Evolutionary conservation across 371 early-diverging fungal genomes (phyloP).

Genomic region (Syncephalis plumigaleata): DNA sequence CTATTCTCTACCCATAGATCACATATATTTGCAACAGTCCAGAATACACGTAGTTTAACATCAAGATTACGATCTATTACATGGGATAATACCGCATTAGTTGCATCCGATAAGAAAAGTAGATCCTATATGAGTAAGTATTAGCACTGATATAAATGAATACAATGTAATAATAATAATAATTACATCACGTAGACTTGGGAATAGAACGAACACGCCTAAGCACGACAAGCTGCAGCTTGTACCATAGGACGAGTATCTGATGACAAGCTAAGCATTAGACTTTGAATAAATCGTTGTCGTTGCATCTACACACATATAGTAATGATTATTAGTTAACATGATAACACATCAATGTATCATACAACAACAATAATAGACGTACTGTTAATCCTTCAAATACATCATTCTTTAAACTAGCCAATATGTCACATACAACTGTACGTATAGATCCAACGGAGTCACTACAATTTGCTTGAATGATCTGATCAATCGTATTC

Average conservation of each 20-base stretch:
- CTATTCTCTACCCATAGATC: slow-evolving; percentile 40
- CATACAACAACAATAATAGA: background rate
- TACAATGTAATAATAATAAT: slow-evolving; percentile 7
- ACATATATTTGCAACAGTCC: slow-evolving; percentile 59
- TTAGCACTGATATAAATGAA: slow-evolving; percentile 7
- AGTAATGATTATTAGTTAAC: background rate
- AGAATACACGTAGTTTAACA: slow-evolving; percentile 48
- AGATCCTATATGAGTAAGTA: slow-evolving; percentile 23
- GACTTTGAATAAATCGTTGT: slow-evolving; percentile 23
- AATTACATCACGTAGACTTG: slow-evolving; percentile 25
- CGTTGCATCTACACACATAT: slow-evolving; percentile 17
- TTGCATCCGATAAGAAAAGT: slow-evolving; percentile 31
- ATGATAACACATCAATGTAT: no score
- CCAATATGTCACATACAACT: slow-evolving; percentile 1
- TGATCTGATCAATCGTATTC: no score
- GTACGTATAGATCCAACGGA: background rate
- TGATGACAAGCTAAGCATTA: slow-evolving; percentile 26
- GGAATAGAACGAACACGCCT: slow-evolving; percentile 43
- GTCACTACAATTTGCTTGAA: no score
- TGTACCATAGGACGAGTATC: slow-evolving; percentile 33
- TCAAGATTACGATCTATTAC: slow-evolving; percentile 26
- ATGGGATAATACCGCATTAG: slow-evolving; percentile 19
- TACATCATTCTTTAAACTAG: background rate
- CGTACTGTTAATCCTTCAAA: background rate
- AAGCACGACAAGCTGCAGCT: slow-evolving; percentile 52